Conservation (phyloP, 2,329 filamentous ascomycete species). For the Fusarium lyarnte region DNA sequence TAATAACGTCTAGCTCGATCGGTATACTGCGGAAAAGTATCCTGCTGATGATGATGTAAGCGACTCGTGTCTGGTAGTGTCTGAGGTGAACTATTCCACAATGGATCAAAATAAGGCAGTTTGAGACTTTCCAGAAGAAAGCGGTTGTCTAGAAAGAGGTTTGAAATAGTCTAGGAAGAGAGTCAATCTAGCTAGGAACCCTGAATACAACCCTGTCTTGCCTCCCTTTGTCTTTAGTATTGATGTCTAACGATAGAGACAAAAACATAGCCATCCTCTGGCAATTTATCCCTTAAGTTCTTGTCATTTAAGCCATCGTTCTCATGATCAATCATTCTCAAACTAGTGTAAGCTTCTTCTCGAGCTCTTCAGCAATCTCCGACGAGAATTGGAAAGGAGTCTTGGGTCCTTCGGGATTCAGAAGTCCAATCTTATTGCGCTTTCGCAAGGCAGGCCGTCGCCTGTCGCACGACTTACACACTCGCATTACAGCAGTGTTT, state of each 20-base stretch:
- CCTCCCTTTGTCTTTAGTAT: background rate
- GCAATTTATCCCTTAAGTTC: background rate
- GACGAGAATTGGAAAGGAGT: background rate
- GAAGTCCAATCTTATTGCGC: background rate
- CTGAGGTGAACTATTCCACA: background rate
- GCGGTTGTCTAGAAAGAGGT: too few relatives aligned
- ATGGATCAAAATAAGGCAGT: background rate
- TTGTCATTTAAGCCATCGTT: background rate
- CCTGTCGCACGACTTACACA: too few relatives aligned
- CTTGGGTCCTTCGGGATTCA: background rate
- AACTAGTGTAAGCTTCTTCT: background rate
- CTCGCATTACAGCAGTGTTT: background rate
- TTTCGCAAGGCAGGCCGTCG: too few relatives aligned
- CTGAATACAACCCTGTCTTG: background rate
- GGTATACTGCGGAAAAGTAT: conserved; percentile 15
- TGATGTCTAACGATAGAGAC: background rate
- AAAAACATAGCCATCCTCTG: too few relatives aligned
- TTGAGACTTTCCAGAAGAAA: background rate
- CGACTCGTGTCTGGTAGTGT: background rate
- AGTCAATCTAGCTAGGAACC: background rate
- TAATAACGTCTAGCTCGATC: conserved; percentile 6
- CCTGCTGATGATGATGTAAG: background rate
- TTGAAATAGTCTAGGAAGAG: background rate
- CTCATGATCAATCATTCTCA: background rate
- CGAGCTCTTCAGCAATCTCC: background rate